phyloP scores from a whole-genome alignment of 805 yeast species.

The Schwanniomyces yamadae region DNA sequence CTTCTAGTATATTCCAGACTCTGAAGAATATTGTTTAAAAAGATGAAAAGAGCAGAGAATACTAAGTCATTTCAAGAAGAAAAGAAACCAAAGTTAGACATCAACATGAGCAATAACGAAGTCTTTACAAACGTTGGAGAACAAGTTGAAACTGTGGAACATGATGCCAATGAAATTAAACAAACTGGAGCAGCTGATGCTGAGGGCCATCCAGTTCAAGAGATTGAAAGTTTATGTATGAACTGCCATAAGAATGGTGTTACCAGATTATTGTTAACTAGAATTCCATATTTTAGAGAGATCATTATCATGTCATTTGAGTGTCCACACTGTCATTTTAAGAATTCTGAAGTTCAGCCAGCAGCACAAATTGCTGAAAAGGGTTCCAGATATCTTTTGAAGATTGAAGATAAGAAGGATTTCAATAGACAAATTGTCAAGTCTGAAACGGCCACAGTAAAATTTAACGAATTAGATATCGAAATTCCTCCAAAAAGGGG shows the following conservation, averaged over 20 bases:
- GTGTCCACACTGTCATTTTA: slow-evolving; percentile 92
- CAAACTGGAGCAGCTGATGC: slow-evolving; percentile 79
- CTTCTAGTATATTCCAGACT: no score
- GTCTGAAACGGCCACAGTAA: slow-evolving; percentile 79
- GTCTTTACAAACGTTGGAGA: slow-evolving; percentile 38
- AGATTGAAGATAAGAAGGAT: slow-evolving; percentile 67
- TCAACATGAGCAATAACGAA: slow-evolving; percentile 8
- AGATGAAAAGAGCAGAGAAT: slow-evolving; percentile 21
- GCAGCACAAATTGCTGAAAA: slow-evolving; percentile 89
- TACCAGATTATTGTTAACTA: slow-evolving; percentile 80
- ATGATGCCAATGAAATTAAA: slow-evolving; percentile 31
- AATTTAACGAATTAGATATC: slow-evolving; percentile 79
- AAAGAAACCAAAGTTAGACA: slow-evolving; percentile 8
- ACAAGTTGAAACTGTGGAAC: slow-evolving; percentile 34
- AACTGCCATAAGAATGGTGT: slow-evolving; percentile 85
- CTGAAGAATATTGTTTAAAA: no score
- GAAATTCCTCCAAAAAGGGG: slow-evolving; percentile 97
- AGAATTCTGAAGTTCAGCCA: slow-evolving; percentile 92
- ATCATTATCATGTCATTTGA: slow-evolving; percentile 91
- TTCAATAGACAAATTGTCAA: slow-evolving; percentile 90
- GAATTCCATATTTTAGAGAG: slow-evolving; percentile 89
- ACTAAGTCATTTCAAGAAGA: slow-evolving; percentile 8
- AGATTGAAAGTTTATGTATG: slow-evolving; percentile 93
- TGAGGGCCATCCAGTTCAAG: slow-evolving; percentile 93
- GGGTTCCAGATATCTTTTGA: slow-evolving; percentile 72